Conservation (phyloP, 257 asterid species). For the Galeopsis tetrahit region DNA sequence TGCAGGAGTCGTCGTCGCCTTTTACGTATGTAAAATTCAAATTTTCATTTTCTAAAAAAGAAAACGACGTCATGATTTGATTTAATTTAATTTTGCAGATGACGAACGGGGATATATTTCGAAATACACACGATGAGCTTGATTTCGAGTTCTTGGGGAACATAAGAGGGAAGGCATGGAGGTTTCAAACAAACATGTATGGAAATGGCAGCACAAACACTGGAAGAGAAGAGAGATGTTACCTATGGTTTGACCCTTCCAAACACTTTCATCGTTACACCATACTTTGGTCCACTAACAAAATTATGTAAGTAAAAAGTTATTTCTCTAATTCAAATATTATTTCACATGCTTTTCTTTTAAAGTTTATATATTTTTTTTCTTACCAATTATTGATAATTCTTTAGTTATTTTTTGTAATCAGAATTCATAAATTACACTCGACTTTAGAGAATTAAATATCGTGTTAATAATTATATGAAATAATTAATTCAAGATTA, state of each 20-base stretch:
- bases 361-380: not conserved
- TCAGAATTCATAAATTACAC: too few relatives aligned
- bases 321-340: not conserved
- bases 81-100: constrained; percentile 42
- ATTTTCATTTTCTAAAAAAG: not conserved
- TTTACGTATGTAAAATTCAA: constrained; percentile 57
- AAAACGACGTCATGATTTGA: not conserved
- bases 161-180: constrained; percentile 82
- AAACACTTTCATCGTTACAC: constrained; percentile 70
- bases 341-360: not conserved
- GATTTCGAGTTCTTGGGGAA: constrained; percentile 95
- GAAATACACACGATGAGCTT: constrained; percentile 75
- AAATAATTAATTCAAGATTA: too few relatives aligned
- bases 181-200: constrained; percentile 94
- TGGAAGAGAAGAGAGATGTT: constrained; percentile 91
- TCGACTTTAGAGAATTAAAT: too few relatives aligned
- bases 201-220: constrained; percentile 91
- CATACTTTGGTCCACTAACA: constrained; percentile 80
- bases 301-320: constrained; percentile 63
- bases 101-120: constrained; percentile 77
- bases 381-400: too few relatives aligned
- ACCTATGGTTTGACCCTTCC: constrained; percentile 84
- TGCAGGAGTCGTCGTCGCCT: constrained; percentile 92
- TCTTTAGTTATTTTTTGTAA: too few relatives aligned
- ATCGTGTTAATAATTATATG: too few relatives aligned